These are phyloP conservation scores for Roridomyces roridus DNA, from an alignment of 768 basidiomycete genomes.

Conservation along the genomic window DNA sequence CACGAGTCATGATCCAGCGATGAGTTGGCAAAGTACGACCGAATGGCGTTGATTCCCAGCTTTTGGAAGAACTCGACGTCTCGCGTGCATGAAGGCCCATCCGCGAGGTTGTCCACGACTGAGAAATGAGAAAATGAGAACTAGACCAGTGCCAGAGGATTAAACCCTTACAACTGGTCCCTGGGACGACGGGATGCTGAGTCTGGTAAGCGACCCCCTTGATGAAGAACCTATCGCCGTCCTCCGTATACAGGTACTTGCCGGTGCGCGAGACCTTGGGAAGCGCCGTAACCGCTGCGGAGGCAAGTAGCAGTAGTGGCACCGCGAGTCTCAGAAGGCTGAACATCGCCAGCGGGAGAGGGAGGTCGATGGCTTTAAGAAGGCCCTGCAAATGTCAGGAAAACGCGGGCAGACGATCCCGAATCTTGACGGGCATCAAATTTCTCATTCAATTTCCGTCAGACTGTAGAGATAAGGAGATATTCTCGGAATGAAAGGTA, in stretches of 20 bases:
- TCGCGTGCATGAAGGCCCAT: conserved; percentile 69
- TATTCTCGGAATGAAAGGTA: no score
- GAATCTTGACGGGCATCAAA: no score
- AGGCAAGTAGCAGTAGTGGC: not conserved
- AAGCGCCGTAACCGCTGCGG: conserved; percentile 47
- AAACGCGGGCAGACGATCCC: no score
- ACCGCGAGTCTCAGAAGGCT: no score
- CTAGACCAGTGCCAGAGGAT: not conserved
- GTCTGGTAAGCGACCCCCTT: conserved; percentile 87
- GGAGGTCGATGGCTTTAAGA: no score
- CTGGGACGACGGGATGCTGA: conserved; percentile 54
- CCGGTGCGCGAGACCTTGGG: conserved; percentile 72
- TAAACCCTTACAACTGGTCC: not conserved
- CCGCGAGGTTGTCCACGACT: conserved; percentile 81
- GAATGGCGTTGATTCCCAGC: conserved; percentile 81
- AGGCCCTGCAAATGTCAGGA: no score
- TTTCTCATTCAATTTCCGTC: no score
- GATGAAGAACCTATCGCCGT: conserved; percentile 85
- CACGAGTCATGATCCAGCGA: conserved; percentile 86
- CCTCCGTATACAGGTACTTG: conserved; percentile 80
- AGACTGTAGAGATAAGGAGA: no score
- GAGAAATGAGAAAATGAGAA: conserved; percentile 49
- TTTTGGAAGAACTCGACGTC: conserved; percentile 81
- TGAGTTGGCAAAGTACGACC: conserved; percentile 87
- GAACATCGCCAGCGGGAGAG: no score